These are phyloP conservation scores for Arabis alpina DNA, from an alignment of 345 rosid genomes.

Conservation along the genomic window DNA sequence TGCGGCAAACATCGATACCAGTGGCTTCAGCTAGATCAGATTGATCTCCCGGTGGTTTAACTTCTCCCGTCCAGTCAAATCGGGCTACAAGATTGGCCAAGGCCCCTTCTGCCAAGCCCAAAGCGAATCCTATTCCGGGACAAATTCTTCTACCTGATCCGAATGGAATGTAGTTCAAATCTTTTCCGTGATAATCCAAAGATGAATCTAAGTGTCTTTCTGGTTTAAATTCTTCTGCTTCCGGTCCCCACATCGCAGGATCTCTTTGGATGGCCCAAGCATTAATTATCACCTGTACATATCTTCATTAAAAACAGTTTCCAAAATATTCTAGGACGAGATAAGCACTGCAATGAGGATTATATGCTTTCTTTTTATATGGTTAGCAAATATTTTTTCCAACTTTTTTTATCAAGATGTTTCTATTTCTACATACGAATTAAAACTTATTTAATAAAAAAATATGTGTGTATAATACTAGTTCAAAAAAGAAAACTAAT, in stretches of 20 bases:
- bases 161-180: slow-evolving; percentile 33
- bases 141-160: slow-evolving; percentile 38
- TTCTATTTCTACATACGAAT: too few species aligned
- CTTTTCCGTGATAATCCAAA: slow-evolving; percentile 22
- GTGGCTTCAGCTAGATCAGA: slow-evolving; percentile 23
- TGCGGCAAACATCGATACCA: slow-evolving; percentile 32
- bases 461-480: too few species aligned
- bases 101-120: slow-evolving; percentile 21
- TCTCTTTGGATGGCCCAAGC: slow-evolving; percentile 46
- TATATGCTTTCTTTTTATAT: too few species aligned
- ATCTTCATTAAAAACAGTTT: not conserved
- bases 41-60: slow-evolving; percentile 17
- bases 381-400: too few species aligned
- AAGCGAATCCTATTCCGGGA: slow-evolving; percentile 24
- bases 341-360: too few species aligned
- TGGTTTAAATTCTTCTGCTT: slow-evolving; percentile 54
- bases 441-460: too few species aligned
- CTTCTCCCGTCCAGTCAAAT: slow-evolving; percentile 20
- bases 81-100: slow-evolving; percentile 34
- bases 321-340: not conserved
- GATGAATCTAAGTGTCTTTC: slow-evolving; percentile 30
- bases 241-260: slow-evolving; percentile 52
- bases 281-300: slow-evolving; percentile 37
- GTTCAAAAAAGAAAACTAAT: too few species aligned
- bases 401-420: too few species aligned